A percentile compares a stretch with the other conserved stretches of the same genome.
Evolutionary conservation across 331 rosid genomes (phyloP).

Genomic region (Saraca asoca): DNA sequence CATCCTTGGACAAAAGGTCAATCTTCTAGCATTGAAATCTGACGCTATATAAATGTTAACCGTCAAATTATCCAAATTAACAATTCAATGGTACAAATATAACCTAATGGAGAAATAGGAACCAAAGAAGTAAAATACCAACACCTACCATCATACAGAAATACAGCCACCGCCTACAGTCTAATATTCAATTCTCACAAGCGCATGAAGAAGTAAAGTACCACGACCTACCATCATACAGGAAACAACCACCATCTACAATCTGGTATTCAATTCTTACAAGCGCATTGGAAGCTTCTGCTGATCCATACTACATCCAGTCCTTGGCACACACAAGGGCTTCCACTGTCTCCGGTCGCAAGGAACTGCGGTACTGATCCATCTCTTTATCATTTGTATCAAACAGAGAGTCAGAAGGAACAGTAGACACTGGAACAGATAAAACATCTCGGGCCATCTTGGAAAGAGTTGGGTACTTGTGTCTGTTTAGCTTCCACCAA

Average conservation of each 20-base stretch:
- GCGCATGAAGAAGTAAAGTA: no score
- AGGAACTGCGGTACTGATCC: constrained; percentile 75
- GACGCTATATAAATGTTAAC: not conserved
- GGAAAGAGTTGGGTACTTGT: constrained; percentile 91
- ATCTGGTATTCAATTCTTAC: constrained; percentile 71
- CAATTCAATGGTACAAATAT: not conserved
- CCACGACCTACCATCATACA: constrained; percentile 36
- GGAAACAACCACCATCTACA: constrained; percentile 28
- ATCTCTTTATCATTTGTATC: constrained; percentile 61
- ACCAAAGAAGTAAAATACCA: constrained; percentile 31
- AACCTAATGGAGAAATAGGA: constrained; percentile 22
- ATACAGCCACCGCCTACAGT: no score
- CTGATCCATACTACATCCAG: constrained; percentile 72
- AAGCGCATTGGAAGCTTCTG: constrained; percentile 50
- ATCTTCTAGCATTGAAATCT: constrained; percentile 14
- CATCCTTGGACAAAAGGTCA: no score
- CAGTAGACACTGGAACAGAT: constrained; percentile 76
- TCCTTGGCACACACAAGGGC: constrained; percentile 94
- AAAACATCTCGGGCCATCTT: no score
- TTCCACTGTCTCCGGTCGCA: constrained; percentile 87
- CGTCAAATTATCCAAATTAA: constrained; percentile 24
- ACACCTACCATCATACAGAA: no score
- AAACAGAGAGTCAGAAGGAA: constrained; percentile 62
- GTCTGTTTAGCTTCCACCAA: constrained; percentile 94
- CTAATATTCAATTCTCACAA: no score